These are phyloP conservation scores for Pythium myriotylum DNA, from an alignment of 352 stramenopile species.

Conservation along the genomic window DNA sequence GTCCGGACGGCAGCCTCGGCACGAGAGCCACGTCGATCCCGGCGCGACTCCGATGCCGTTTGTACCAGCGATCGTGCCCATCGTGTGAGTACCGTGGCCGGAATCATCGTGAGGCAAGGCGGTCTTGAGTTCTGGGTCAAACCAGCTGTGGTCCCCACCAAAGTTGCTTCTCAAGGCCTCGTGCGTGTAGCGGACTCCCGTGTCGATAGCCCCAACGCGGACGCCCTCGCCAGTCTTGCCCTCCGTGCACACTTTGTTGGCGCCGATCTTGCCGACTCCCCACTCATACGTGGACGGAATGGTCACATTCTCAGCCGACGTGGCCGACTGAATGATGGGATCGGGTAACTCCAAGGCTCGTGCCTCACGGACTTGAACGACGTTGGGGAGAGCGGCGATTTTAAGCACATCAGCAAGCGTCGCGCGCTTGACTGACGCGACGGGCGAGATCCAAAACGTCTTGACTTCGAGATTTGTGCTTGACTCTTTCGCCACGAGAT, in stretches of 20 bases:
- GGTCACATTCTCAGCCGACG: neutral
- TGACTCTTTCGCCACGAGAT: constrained; percentile 22
- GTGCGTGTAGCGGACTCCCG: constrained; percentile 29
- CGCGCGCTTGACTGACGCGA: constrained; percentile 30
- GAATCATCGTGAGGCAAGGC: constrained; percentile 12
- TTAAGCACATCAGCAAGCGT: constrained; percentile 29
- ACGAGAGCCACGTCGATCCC: constrained; percentile 13
- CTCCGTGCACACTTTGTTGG: constrained; percentile 26
- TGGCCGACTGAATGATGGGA: neutral
- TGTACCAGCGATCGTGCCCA: constrained; percentile 7
- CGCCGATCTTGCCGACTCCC: constrained; percentile 30
- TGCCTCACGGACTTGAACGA: constrained; percentile 21
- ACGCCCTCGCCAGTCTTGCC: constrained; percentile 26
- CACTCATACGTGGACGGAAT: constrained; percentile 20
- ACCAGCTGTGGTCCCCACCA: constrained; percentile 29
- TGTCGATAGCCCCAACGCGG: constrained; percentile 36
- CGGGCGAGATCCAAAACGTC: constrained; percentile 33
- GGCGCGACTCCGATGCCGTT: constrained; percentile 6
- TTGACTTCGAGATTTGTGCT: constrained; percentile 12
- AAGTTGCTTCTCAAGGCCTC: constrained; percentile 29
- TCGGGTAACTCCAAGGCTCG: neutral
- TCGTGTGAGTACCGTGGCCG: constrained; percentile 19
- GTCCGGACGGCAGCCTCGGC: constrained; percentile 19
- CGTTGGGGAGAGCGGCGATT: constrained; percentile 15
- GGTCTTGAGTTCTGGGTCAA: constrained; percentile 26